Evolutionary conservation across 371 early-diverging fungal species (phyloP).

Genomic region (Apophysomyces variabilis): DNA sequence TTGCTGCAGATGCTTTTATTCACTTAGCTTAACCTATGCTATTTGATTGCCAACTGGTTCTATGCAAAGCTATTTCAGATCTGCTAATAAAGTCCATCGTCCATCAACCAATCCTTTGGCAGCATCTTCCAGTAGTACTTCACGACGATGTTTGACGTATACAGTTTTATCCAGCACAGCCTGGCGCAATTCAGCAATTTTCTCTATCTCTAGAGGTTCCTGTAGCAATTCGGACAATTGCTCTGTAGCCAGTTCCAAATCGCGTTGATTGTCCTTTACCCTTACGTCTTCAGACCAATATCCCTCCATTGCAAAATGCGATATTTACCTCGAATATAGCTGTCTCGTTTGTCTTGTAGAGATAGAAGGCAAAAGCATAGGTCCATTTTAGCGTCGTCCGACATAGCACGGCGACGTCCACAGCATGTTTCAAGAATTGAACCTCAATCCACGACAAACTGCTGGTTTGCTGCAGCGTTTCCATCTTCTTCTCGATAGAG

Average conservation of each 20-base stretch:
- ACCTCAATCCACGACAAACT: conserved; percentile 98
- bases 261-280: conserved; percentile 87
- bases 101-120: conserved; percentile 76
- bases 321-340: conserved; percentile 80
- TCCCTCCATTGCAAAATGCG: not conserved
- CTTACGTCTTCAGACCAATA: not conserved
- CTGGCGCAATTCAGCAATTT: conserved; percentile 77
- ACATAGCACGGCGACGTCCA: conserved; percentile 85
- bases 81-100: conserved; percentile 64
- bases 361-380: conserved; percentile 95
- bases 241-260: conserved; percentile 95
- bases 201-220: conserved; percentile 74
- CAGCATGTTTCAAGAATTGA: conserved; percentile 93
- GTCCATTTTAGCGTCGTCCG: conserved; percentile 96
- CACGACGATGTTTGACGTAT: conserved; percentile 75
- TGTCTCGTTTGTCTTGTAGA: conserved; percentile 84
- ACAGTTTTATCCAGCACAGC: conserved; percentile 82
- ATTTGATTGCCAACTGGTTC: no score
- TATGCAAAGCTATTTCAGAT: conserved; percentile 21
- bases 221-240: conserved; percentile 88
- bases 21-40: no score
- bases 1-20: no score
- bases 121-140: conserved; percentile 82
- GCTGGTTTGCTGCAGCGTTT: conserved; percentile 88
- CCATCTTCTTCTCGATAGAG: conserved; percentile 95